phyloP scores from a whole-genome alignment of 495 filamentous ascomycete species.

The Penicillium pancosmium region DNA sequence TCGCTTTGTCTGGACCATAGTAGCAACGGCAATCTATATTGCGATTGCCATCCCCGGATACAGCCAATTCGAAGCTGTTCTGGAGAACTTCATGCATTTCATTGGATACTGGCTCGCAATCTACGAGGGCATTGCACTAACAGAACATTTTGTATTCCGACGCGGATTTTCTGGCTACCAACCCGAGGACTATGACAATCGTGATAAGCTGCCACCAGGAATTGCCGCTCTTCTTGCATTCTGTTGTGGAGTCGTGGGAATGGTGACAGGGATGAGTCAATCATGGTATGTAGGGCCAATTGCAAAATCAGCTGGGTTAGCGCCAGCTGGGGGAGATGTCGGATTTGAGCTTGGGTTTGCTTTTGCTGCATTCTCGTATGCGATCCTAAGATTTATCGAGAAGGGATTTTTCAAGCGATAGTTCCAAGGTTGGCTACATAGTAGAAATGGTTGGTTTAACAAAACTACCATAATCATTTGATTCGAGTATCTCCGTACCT shows the following conservation, averaged over 20 bases:
- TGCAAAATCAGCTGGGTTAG: slow-evolving; percentile 34
- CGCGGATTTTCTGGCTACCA: slow-evolving; percentile 39
- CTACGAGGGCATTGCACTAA: slow-evolving; percentile 51
- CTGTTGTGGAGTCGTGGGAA: slow-evolving; percentile 39
- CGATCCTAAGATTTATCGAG: slow-evolving; percentile 14
- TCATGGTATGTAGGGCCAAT: slow-evolving; percentile 59
- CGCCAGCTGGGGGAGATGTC: slow-evolving; percentile 53
- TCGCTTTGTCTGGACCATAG: slow-evolving; percentile 52
- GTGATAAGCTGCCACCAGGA: slow-evolving; percentile 46
- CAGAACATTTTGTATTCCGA: slow-evolving; percentile 53
- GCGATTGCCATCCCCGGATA: slow-evolving; percentile 55
- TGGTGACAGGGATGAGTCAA: slow-evolving; percentile 58
- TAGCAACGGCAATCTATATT: slow-evolving; percentile 54
- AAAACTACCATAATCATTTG: not conserved
- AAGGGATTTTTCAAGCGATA: slow-evolving; percentile 9
- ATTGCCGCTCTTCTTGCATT: slow-evolving; percentile 44
- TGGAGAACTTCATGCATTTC: slow-evolving; percentile 57
- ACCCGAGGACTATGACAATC: slow-evolving; percentile 50
- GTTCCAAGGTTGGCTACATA: not conserved
- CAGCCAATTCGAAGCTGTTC: slow-evolving; percentile 49
- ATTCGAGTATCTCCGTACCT: not conserved
- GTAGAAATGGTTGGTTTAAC: not conserved
- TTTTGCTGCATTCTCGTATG: slow-evolving; percentile 49
- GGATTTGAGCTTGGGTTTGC: slow-evolving; percentile 61
- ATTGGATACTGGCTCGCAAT: slow-evolving; percentile 61